Conservation (phyloP, 805 yeast species). For the Teunomyces stri region DNA sequence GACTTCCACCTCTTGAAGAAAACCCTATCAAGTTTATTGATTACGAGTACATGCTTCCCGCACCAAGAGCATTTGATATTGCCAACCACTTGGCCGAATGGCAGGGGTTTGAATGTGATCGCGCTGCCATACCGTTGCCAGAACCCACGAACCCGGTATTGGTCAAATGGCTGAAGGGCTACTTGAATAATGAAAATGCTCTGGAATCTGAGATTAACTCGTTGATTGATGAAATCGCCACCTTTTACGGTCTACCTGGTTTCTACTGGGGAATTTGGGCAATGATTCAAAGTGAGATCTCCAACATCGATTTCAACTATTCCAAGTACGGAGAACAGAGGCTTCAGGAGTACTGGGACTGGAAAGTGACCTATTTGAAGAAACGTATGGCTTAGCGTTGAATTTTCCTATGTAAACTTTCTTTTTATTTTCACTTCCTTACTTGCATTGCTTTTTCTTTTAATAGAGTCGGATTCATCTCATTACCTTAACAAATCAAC, state of each 20-base stretch:
- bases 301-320: slow-evolving; percentile 72
- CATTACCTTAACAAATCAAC: slow-evolving; percentile 24
- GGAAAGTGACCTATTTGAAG: slow-evolving; percentile 45
- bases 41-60: slow-evolving; percentile 70
- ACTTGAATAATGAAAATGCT: slow-evolving; percentile 40
- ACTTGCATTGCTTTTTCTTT: neutral
- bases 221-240: slow-evolving; percentile 53
- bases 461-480: neutral
- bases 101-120: slow-evolving; percentile 79
- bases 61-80: slow-evolving; percentile 71
- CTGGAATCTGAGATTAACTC: slow-evolving; percentile 32
- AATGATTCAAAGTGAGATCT: slow-evolving; percentile 65
- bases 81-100: slow-evolving; percentile 76
- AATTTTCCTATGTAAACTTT: neutral
- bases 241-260: slow-evolving; percentile 77
- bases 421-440: neutral
- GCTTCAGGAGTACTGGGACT: slow-evolving; percentile 64
- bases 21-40: slow-evolving; percentile 61
- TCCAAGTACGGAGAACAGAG: slow-evolving; percentile 57
- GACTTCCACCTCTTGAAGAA: slow-evolving; percentile 16
- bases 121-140: slow-evolving; percentile 56
- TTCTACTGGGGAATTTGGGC: slow-evolving; percentile 88
- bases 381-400: neutral
- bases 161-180: slow-evolving; percentile 58
- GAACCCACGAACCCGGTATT: slow-evolving; percentile 39